A percentile compares a stretch with the other conserved stretches of the same genome.
Conservation (phyloP, 441 rosid species). For the Melastoma candidum region DNA sequence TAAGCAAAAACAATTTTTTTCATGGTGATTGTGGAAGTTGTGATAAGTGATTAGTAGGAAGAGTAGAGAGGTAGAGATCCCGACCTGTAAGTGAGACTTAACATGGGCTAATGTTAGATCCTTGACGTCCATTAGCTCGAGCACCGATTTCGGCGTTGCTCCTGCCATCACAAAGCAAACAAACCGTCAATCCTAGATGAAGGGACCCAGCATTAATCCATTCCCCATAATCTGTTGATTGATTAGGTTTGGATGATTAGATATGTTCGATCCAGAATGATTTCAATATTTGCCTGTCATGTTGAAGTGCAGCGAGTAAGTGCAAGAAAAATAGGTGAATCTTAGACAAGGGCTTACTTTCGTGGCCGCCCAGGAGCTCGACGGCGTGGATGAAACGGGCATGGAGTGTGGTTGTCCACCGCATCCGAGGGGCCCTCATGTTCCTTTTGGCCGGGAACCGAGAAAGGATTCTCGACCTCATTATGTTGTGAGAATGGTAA, state of each 20-base stretch:
- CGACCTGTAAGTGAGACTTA: slow-evolving; percentile 19
- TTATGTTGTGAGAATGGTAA: slow-evolving; percentile 7
- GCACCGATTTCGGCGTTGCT: slow-evolving; percentile 20
- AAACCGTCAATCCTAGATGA: background rate
- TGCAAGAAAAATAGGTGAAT: too few species aligned
- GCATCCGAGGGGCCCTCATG: slow-evolving; percentile 97
- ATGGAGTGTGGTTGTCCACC: slow-evolving; percentile 97
- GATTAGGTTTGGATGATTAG: too few species aligned
- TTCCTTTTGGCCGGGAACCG: slow-evolving; percentile 74
- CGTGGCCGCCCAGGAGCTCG: slow-evolving; percentile 94
- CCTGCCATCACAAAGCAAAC: slow-evolving; percentile 5
- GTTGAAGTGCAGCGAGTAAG: too few species aligned
- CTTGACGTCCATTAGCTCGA: slow-evolving; percentile 20
- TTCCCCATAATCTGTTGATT: too few species aligned
- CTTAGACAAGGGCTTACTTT: slow-evolving; percentile 45
- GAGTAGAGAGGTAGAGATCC: too few species aligned
- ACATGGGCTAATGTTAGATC: slow-evolving; percentile 21
- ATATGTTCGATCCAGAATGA: too few species aligned
- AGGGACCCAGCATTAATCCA: too few species aligned
- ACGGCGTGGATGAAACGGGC: slow-evolving; percentile 96
- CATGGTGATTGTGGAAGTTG: too few species aligned
- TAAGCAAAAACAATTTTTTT: too few species aligned
- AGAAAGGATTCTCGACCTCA: slow-evolving; percentile 55
- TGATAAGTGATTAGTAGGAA: too few species aligned
- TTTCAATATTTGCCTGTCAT: too few species aligned